Base-by-base conservation (phyloP, 164 flowering plant species). In the Magnolia changhungtana region DNA sequence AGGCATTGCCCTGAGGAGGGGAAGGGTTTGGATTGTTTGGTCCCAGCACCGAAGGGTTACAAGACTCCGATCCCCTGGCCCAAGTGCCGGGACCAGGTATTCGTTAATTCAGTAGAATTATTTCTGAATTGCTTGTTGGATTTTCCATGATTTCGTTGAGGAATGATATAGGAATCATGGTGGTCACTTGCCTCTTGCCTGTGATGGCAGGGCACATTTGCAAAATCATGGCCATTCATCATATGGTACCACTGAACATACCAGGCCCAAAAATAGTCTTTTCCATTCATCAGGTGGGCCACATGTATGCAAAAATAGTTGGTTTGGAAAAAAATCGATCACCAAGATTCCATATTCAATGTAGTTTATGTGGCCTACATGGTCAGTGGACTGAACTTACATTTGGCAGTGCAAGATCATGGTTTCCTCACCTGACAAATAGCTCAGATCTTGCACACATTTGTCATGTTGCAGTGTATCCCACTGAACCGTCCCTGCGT, bases 1-100 rank as follows among this genome's bases (percentile, higher is more conserved):
- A 82, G 92, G 82, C 98, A 91, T 82, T 96, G 99, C 78, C 98
- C 99, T 0, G 87, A 76, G 70, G 75, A 81, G 23, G 91, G 82
- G 4, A 80, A 63, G 59, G 86, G 82, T 0, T 81, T 92, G 88
- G 79, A 88, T 83, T 96, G 99, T 82, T 83, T 96, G 84, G 89
- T 96, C 78, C 96, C 98, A 3, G 82, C 95, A 1, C 99, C 98
- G 0, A 86, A 83, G 82, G 85, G 85, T 23, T 96, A 94, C 78
- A 82, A 69, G 76, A 18, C 72, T 9, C 97, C 94, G 0, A 88
- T 96, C 64, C 96, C 96, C 0, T 96, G 99, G 98, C 99, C 99
- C 0, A 87, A 75, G 83, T 90, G 98, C 74, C 87, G 98, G 19
- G 94, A 93, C 75, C 96, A 96, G 99, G 99, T 96, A 76, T 14